Conservation (phyloP, 768 basidiomycete genomes). For the Mrakia gelida region DNA sequence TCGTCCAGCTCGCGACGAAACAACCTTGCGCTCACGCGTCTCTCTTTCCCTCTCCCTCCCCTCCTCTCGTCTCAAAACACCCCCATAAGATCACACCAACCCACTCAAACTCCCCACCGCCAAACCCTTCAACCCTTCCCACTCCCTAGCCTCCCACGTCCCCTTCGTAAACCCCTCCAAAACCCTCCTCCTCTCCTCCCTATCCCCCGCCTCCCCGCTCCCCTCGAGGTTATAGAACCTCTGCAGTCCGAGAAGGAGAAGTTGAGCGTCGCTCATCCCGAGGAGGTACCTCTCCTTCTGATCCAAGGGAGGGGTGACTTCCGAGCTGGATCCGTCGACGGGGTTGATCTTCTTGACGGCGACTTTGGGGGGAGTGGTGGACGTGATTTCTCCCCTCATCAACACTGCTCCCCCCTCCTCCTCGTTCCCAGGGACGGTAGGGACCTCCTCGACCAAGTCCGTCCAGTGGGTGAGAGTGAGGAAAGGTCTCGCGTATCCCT, state of each 20-base stretch:
- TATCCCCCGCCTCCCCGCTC: slow-evolving; percentile 17
- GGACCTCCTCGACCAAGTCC: slow-evolving; percentile 59
- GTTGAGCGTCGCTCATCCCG: slow-evolving; percentile 74
- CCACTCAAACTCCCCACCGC: slow-evolving; percentile 32
- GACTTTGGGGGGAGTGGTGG: slow-evolving; percentile 47
- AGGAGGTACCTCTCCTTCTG: slow-evolving; percentile 57
- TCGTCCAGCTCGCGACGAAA: too few relatives aligned
- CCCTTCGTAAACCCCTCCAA: slow-evolving; percentile 32
- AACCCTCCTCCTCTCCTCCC: slow-evolving; percentile 18
- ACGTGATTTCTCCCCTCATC: slow-evolving; percentile 85
- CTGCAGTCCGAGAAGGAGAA: slow-evolving; percentile 73
- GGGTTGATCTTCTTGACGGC: slow-evolving; percentile 12
- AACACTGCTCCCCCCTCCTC: slow-evolving; percentile 63
- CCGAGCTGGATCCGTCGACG: neutral
- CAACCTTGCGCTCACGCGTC: neutral
- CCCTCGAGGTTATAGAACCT: slow-evolving; percentile 65
- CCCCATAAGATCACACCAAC: neutral
- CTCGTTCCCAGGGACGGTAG: slow-evolving; percentile 38
- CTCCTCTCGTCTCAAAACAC: neutral
- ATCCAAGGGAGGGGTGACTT: slow-evolving; percentile 34
- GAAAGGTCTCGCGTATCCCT: slow-evolving; percentile 82
- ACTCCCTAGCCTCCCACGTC: slow-evolving; percentile 34
- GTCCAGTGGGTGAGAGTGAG: slow-evolving; percentile 88
- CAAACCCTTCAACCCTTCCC: slow-evolving; percentile 36
- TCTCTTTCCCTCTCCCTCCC: neutral